These are phyloP conservation scores for Circinella umbellata DNA, from an alignment of 371 early-diverging fungal species.

Conservation along the genomic window DNA sequence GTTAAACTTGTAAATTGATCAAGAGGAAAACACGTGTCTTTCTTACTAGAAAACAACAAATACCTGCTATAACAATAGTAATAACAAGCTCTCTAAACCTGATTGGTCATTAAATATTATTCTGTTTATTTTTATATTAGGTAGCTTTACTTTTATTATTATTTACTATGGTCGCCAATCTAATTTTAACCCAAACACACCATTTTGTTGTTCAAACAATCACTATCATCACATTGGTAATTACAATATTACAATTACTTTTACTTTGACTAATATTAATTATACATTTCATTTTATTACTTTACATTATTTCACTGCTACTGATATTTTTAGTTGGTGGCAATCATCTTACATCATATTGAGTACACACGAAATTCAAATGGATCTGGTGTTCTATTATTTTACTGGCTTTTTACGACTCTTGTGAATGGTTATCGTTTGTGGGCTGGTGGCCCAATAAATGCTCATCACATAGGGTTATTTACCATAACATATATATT, in stretches of 20 bases:
- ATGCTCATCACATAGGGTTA: constrained; percentile 35
- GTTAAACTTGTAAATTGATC: neutral
- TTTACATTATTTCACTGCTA: constrained; percentile 3
- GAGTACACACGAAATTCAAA: constrained; percentile 71
- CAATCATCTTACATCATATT: constrained; percentile 63
- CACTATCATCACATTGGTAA: neutral
- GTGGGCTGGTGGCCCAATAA: constrained; percentile 32
- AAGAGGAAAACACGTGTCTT: neutral
- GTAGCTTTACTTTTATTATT: neutral
- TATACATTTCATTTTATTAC: neutral
- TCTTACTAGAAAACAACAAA: neutral
- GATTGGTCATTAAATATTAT: neutral
- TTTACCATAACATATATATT: constrained; percentile 41
- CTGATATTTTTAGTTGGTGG: constrained; percentile 42
- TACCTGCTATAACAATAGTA: neutral
- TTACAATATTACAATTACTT: neutral
- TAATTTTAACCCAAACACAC: constrained; percentile 9
- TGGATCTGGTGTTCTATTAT: constrained; percentile 71
- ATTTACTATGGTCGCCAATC: neutral
- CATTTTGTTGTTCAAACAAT: neutral
- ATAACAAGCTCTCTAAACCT: neutral
- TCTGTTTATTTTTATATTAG: neutral
- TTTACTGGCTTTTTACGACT: constrained; percentile 77
- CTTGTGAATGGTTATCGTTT: constrained; percentile 55
- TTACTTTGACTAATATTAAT: neutral